Evolutionary conservation across 2,329 filamentous ascomycete genomes (phyloP), one percentile per base, ranked within the genome.

Genomic region (Colletotrichum zoysiae): DNA sequence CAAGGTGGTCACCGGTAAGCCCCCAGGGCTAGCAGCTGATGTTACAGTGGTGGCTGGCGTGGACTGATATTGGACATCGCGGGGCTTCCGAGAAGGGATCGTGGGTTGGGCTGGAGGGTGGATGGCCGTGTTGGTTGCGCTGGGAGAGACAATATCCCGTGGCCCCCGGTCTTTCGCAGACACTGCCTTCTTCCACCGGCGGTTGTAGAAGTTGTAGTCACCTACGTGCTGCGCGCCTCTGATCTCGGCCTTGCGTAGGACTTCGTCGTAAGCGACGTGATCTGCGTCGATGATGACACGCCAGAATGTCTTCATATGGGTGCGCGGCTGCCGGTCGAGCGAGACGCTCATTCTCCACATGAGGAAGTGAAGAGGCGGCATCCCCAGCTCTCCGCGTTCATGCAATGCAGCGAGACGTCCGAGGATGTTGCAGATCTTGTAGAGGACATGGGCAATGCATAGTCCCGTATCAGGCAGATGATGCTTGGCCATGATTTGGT

Each of bases 311-410:
- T 55, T 57, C 26, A 35, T 23, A 8, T 55, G 35, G 3, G 55
- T 56, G 2, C 33, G 38, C 11, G 46, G 59, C 16, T 50, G 44
- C 9, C 70, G 65, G 26, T 72, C 58, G 55, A 73, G 62, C 23
- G 35, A 30, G 20, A 67, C 62, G 8, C 68, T 64, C 35, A 81
- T 73, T 26, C 80, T 76, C 81, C 80, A 83, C 23, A 82, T 76
- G 51, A 82, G 74, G 60, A 83, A 84, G 70, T 83, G 79, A 66
- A 78, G 81, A 0, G 81, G 79, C 9, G 81, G 78, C 82, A 84
- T 84, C 0, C 44, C 33, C 1, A 84, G 73, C 33, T 79, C 66
- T 5, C 75, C 71, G 7, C 59, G 72, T 1, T 71, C 57, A 5
- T 75, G 68, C 0, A 83, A 73, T 5, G 76, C 68, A 7, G 74